Conservation (phyloP, 2,329 filamentous ascomycete species). For the Xylaria arbuscula region DNA sequence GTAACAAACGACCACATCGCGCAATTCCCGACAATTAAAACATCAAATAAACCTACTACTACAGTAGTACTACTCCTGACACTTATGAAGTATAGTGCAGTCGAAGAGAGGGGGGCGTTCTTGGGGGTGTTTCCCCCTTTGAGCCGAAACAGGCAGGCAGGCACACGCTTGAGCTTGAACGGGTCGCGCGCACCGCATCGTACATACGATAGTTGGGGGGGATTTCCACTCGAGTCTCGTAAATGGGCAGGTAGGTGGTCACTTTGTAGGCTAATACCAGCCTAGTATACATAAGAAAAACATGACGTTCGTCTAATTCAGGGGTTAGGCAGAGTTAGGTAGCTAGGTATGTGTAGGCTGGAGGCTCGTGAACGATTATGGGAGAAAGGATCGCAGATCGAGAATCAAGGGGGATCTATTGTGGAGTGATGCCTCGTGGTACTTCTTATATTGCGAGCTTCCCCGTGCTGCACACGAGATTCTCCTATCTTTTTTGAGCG, state of each 20-base stretch:
- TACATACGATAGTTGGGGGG: neutral
- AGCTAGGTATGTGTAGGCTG: neutral
- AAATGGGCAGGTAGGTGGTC: neutral
- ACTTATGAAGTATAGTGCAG: neutral
- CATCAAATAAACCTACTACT: neutral
- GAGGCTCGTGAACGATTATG: neutral
- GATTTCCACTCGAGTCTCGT: neutral
- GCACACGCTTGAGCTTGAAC: neutral
- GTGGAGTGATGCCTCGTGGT: neutral
- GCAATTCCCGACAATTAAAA: neutral
- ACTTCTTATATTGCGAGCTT: constrained; percentile 6
- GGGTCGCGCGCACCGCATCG: neutral
- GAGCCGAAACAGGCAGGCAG: neutral
- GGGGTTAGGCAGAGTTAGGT: constrained; percentile 9
- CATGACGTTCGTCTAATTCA: neutral
- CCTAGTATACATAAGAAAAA: neutral
- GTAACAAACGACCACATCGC: neutral
- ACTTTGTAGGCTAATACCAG: too few relatives aligned
- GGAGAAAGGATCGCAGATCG: neutral
- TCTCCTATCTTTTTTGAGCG: neutral
- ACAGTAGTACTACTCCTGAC: too few relatives aligned
- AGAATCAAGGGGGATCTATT: neutral
- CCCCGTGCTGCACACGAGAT: constrained; percentile 3
- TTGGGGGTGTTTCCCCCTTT: neutral
- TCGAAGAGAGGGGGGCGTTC: neutral